phyloP scores from a whole-genome alignment of 2,329 filamentous ascomycete genomes.

The Orbilia javanica region DNA sequence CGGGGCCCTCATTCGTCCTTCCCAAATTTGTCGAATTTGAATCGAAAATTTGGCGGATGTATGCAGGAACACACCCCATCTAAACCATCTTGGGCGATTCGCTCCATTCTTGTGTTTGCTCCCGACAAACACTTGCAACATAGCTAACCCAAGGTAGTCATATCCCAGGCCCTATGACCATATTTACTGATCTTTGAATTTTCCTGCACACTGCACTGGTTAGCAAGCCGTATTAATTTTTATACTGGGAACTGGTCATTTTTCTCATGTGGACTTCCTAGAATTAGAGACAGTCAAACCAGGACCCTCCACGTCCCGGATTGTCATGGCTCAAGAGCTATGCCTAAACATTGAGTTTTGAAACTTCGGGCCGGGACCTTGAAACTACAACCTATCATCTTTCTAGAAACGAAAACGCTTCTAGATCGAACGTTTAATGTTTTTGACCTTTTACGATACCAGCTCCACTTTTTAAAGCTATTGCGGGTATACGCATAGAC shows the following conservation, averaged over 20 bases:
- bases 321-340: constrained; percentile 15
- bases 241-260: not conserved
- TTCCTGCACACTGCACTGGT: not conserved
- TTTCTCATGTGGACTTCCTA: constrained; percentile 15
- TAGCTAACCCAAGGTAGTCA: not conserved
- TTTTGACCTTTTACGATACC: not conserved
- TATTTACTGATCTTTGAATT: not conserved
- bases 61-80: constrained; percentile 13
- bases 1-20: constrained; percentile 2
- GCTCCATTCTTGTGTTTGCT: constrained; percentile 11
- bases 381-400: constrained; percentile 16
- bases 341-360: constrained; percentile 3
- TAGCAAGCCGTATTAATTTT: not conserved
- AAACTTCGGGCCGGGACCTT: not conserved
- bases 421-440: not conserved
- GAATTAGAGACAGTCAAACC: too few species aligned
- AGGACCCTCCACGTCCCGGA: not conserved
- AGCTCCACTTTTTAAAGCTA: not conserved
- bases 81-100: constrained; percentile 4
- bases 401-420: constrained; percentile 13
- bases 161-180: not conserved
- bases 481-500: constrained; percentile 1
- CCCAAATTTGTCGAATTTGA: not conserved
- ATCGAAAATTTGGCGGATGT: not conserved
- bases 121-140: constrained; percentile 9